A percentile compares a stretch with the other conserved stretches of the same genome.
Evolutionary conservation across 2,329 filamentous ascomycete genomes (phyloP).

Genomic region (Cercospora janseana): DNA sequence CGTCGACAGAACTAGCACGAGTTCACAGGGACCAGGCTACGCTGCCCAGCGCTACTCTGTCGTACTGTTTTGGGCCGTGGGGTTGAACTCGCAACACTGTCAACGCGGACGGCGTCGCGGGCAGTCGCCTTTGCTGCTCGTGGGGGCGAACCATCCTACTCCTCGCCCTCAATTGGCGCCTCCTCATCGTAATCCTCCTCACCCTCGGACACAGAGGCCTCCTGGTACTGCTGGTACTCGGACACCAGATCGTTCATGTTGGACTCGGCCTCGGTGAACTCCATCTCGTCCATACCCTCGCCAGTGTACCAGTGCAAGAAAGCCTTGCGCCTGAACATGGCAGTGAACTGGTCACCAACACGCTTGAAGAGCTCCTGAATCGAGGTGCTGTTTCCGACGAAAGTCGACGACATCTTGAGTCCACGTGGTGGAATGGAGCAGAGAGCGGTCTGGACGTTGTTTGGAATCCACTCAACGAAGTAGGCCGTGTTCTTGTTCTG

Average conservation of each 20-base stretch:
- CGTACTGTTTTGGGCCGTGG: not conserved
- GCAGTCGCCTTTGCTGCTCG: not conserved
- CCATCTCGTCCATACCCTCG: conserved; percentile 99
- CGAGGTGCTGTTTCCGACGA: conserved; percentile 98
- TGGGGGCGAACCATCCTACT: conserved; percentile 49
- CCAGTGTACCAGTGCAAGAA: conserved; percentile 99
- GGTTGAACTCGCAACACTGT: not conserved
- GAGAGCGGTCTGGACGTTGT: conserved; percentile 99
- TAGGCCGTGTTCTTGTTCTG: conserved; percentile 99
- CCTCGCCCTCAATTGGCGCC: conserved; percentile 68
- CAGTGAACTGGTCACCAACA: conserved; percentile 98
- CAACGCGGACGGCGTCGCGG: not conserved
- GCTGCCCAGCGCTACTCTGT: not conserved
- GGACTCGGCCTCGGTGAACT: conserved; percentile 99
- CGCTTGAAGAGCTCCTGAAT: conserved; percentile 99
- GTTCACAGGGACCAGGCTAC: conserved; percentile 1
- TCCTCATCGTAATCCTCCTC: conserved; percentile 96
- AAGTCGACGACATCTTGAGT: conserved; percentile 98
- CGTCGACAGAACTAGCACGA: not conserved
- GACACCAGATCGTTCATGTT: conserved; percentile 99
- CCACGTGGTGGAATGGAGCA: conserved; percentile 98
- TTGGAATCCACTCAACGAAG: conserved; percentile 99
- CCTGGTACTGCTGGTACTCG: conserved; percentile 99
- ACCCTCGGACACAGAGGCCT: conserved; percentile 93
- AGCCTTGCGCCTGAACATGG: conserved; percentile 99